Evolutionary conservation across 139 green algal species (phyloP), one percentile per base, ranked within the genome.

Genomic region (Picochlorum sp.): DNA sequence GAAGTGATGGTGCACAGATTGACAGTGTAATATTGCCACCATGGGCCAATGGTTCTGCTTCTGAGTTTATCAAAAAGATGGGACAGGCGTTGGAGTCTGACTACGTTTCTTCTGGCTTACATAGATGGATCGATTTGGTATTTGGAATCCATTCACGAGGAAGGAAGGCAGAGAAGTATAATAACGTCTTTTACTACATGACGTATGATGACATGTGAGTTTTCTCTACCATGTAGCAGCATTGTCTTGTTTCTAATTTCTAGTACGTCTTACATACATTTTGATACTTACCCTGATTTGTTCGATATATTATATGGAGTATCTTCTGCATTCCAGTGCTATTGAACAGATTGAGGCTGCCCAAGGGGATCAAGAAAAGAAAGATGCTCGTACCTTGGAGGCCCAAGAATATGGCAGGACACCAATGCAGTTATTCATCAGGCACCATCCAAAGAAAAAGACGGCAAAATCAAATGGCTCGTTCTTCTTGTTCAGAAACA

Each of bases 111-210:
- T 47, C 56, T 14, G 62, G 71, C 57, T 59, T 89, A 49, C 81
- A 89, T 33, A 52, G 73, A 35, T 89, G 83, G 83, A 75, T 91
- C 16, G 76, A 91, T 66, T 73, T 91, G 0, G 69, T 87, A 30
- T 91, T 91, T 72, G 83, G 83, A 55, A 54, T 44, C 30, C 54
- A 62, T 50, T 20, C 32, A 16, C 56, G 50, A 16, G 80, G 81
- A 1, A 16, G 59, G 14, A 59, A 40, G 13, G 82, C 82, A 7
- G 50, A 67, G 29, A 33, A 45, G 20, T 72, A 73, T 3, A 61
- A 88, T 72, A 91, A 91, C 59, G 63, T 90, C 7, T 91, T 90
- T 44, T 76, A 88, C 50, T 78, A 68, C 22, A 65, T 89, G 14
- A 91, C 83, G 1, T 86, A 91, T 61, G 83, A 88, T 28, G 72